Percentiles rank a stretch among this genome's conserved stretches.
phyloP scores from a whole-genome alignment of 768 basidiomycete species.

The Mycena polygramma region DNA sequence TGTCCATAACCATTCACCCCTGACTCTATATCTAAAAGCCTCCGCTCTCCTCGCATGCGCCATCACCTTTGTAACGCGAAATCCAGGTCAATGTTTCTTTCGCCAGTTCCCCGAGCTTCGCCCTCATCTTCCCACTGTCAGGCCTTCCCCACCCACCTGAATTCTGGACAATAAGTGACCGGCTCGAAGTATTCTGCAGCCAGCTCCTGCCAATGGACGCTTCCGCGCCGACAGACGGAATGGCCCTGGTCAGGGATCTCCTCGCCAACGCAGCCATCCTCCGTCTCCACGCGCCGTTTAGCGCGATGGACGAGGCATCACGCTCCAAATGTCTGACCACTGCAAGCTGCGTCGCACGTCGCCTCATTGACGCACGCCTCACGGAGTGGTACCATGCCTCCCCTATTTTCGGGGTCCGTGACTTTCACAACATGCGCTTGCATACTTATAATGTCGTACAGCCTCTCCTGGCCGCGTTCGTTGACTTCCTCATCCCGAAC shows the following conservation, averaged over 20 bases:
- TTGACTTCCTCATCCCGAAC: not conserved
- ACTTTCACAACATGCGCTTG: too few relatives aligned
- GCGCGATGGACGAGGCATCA: not conserved
- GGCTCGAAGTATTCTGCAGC: slow-evolving; percentile 10
- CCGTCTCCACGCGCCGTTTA: slow-evolving; percentile 14
- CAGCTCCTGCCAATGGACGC: not conserved
- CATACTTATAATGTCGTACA: not conserved
- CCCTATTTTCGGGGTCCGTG: slow-evolving; percentile 29
- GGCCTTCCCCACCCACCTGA: not conserved
- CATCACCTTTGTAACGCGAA: not conserved
- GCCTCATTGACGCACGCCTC: not conserved
- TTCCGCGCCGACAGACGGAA: not conserved
- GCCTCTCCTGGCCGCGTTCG: slow-evolving; percentile 10
- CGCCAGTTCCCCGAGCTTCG: not conserved
- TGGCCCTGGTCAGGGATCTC: not conserved
- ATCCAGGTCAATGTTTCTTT: slow-evolving; percentile 2
- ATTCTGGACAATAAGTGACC: slow-evolving; percentile 4
- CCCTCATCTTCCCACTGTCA: not conserved
- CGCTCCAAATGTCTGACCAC: slow-evolving; percentile 20
- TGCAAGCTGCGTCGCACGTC: not conserved
- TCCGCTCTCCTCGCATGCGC: slow-evolving; percentile 23
- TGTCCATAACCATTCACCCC: too few relatives aligned
- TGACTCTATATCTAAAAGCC: not conserved
- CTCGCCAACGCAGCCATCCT: slow-evolving; percentile 24
- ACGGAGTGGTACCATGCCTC: slow-evolving; percentile 4